These are phyloP conservation scores for Xylariaceae sp. DNA, from an alignment of 2,329 filamentous ascomycete species.

Conservation along the genomic window DNA sequence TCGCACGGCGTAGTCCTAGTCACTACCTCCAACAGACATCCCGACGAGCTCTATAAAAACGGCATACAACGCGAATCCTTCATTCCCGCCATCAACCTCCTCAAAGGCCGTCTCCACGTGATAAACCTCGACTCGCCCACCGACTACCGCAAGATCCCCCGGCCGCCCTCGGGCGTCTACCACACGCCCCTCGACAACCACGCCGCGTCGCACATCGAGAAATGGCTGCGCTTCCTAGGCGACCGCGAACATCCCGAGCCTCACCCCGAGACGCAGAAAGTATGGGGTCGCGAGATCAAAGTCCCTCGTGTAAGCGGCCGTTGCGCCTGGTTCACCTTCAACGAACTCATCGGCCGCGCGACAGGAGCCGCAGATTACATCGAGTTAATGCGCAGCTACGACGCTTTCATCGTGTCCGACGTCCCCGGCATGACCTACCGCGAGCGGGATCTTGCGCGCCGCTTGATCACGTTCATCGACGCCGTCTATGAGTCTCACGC, in stretches of 20 bases:
- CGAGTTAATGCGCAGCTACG: constrained; percentile 83
- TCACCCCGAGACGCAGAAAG: constrained; percentile 71
- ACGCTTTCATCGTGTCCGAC: constrained; percentile 87
- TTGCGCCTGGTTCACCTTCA: constrained; percentile 87
- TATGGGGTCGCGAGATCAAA: constrained; percentile 88
- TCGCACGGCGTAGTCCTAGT: constrained; percentile 94
- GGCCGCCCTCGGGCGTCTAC: constrained; percentile 90
- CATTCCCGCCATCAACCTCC: constrained; percentile 87
- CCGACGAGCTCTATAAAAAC: constrained; percentile 95
- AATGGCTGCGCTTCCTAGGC: constrained; percentile 94
- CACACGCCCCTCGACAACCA: constrained; percentile 79
- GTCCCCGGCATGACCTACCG: constrained; percentile 88
- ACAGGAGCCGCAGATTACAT: constrained; percentile 94
- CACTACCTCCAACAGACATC: constrained; percentile 95
- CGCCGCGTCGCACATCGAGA: constrained; percentile 76
- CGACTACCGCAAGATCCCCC: constrained; percentile 94
- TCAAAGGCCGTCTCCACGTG: constrained; percentile 78
- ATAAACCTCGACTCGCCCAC: constrained; percentile 94
- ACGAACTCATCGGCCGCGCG: constrained; percentile 83
- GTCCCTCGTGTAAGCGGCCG: constrained; percentile 85
- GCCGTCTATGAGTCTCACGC: constrained; percentile 89
- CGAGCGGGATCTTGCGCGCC: constrained; percentile 79
- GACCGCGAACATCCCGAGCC: constrained; percentile 73
- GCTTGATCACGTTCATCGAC: constrained; percentile 97
- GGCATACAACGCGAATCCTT: constrained; percentile 95